phyloP scores from a whole-genome alignment of 1,139 yeast genomes.

The Torulaspora globosa region DNA sequence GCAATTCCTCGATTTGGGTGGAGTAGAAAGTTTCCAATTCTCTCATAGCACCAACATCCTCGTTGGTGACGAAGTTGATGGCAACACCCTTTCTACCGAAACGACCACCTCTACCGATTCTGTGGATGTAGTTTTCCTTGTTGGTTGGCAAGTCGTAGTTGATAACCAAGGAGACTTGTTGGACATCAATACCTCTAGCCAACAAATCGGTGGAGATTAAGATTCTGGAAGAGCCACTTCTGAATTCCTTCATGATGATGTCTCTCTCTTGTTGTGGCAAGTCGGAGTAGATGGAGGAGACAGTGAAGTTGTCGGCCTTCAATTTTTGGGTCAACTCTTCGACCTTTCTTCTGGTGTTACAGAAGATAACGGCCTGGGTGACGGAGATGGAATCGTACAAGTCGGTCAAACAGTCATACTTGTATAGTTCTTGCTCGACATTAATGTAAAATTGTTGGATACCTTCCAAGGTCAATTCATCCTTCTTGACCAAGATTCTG shows the following conservation, averaged over 20 bases:
- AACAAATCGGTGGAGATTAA: slow-evolving; percentile 94
- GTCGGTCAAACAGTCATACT: slow-evolving; percentile 94
- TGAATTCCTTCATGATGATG: slow-evolving; percentile 96
- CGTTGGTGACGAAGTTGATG: slow-evolving; percentile 90
- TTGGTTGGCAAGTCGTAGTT: slow-evolving; percentile 96
- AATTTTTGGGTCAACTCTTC: slow-evolving; percentile 87
- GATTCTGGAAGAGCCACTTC: slow-evolving; percentile 97
- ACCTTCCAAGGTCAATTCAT: slow-evolving; percentile 97
- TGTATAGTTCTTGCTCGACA: slow-evolving; percentile 89
- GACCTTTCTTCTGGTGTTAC: slow-evolving; percentile 98
- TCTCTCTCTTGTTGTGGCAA: slow-evolving; percentile 97
- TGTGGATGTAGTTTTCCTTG: slow-evolving; percentile 97
- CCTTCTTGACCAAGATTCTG: slow-evolving; percentile 95
- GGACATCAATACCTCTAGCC: slow-evolving; percentile 99
- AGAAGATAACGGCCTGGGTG: slow-evolving; percentile 98
- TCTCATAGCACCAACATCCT: slow-evolving; percentile 90
- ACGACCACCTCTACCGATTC: slow-evolving; percentile 99
- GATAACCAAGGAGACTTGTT: slow-evolving; percentile 96
- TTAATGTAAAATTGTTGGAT: slow-evolving; percentile 94
- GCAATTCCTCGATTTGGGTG: slow-evolving; percentile 97
- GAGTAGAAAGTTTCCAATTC: slow-evolving; percentile 98
- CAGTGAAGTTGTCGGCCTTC: slow-evolving; percentile 86
- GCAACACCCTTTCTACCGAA: slow-evolving; percentile 99
- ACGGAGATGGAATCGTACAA: slow-evolving; percentile 96
- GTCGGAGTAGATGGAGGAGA: slow-evolving; percentile 96